Percentiles rank a stretch among this genome's conserved stretches.
Evolutionary conservation across 805 yeast genomes (phyloP).

Genomic region (Maudiozyma bulderi): DNA sequence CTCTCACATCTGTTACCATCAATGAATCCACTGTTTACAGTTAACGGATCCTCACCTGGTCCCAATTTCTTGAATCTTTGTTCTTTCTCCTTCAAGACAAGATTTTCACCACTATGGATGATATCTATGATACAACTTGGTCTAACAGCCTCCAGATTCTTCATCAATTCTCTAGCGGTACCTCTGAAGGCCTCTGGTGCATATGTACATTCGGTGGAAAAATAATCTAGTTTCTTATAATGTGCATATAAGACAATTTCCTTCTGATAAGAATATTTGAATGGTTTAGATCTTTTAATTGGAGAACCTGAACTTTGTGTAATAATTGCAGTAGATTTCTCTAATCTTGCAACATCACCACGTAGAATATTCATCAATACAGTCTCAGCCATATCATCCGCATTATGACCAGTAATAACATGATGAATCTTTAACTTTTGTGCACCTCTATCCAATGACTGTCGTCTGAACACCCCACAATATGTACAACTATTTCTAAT

Average conservation of each 20-base stretch:
- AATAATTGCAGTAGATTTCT: conserved; percentile 74
- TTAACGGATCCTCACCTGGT: conserved; percentile 2
- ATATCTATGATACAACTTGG: conserved; percentile 93
- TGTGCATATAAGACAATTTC: conserved; percentile 97
- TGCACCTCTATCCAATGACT: conserved; percentile 94
- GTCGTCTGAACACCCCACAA: conserved; percentile 95
- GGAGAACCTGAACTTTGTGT: conserved; percentile 82
- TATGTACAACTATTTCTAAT: conserved; percentile 91
- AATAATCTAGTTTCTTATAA: conserved; percentile 87
- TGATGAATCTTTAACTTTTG: conserved; percentile 74
- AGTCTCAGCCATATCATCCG: conserved; percentile 98
- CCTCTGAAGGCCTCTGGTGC: conserved; percentile 99
- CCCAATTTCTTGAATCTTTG: conserved; percentile 13
- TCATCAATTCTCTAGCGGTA: conserved; percentile 86
- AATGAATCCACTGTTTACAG: conserved; percentile 25
- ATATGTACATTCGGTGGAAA: conserved; percentile 94
- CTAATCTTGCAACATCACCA: conserved; percentile 93
- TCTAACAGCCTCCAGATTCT: conserved; percentile 78
- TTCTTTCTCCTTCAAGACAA: conserved; percentile 53
- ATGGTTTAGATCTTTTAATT: conserved; percentile 87
- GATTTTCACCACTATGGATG: conserved; percentile 85
- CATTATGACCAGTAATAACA: conserved; percentile 97
- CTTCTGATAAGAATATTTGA: conserved; percentile 91
- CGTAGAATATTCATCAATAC: conserved; percentile 87
- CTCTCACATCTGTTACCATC: conserved; percentile 75